Evolutionary conservation across 129 eudicot genomes (phyloP).

Genomic region (Flaveria bidentis): DNA sequence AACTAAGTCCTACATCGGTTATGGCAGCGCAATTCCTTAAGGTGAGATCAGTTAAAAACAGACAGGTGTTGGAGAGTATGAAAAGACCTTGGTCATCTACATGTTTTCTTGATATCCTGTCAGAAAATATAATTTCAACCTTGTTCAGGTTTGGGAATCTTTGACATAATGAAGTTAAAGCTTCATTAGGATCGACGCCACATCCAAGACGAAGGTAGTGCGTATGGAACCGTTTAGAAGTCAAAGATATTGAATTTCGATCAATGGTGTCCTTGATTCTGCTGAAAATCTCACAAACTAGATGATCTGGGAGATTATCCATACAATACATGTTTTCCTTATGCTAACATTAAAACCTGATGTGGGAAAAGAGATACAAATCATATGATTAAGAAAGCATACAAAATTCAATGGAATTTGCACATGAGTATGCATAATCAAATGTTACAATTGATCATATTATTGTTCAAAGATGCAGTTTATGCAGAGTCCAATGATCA

Average conservation of each 20-base stretch:
- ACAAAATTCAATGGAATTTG: neutral
- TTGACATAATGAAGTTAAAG: slow-evolving; percentile 52
- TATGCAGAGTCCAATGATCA: neutral
- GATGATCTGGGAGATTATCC: slow-evolving; percentile 70
- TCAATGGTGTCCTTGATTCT: slow-evolving; percentile 46
- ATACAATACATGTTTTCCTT: slow-evolving; percentile 27
- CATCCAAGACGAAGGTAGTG: slow-evolving; percentile 60
- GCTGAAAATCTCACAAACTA: slow-evolving; percentile 58
- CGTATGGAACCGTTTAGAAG: slow-evolving; percentile 55
- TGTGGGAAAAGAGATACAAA: neutral
- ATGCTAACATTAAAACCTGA: slow-evolving; percentile 32
- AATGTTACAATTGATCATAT: neutral
- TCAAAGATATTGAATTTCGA: slow-evolving; percentile 59
- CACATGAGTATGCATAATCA: neutral
- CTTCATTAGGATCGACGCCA: slow-evolving; percentile 67
- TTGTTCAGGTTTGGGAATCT: slow-evolving; percentile 60
- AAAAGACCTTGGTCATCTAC: slow-evolving; percentile 67
- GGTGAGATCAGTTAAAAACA: slow-evolving; percentile 53
- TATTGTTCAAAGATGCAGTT: neutral
- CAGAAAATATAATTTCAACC: slow-evolving; percentile 65
- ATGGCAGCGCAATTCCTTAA: slow-evolving; percentile 71
- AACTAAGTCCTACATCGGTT: slow-evolving; percentile 68
- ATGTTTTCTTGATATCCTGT: slow-evolving; percentile 79
- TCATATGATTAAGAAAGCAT: slow-evolving; percentile 2
- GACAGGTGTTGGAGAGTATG: slow-evolving; percentile 50